Conservation (phyloP, 176 grass and related monocot genomes). For the Avena sativa region DNA sequence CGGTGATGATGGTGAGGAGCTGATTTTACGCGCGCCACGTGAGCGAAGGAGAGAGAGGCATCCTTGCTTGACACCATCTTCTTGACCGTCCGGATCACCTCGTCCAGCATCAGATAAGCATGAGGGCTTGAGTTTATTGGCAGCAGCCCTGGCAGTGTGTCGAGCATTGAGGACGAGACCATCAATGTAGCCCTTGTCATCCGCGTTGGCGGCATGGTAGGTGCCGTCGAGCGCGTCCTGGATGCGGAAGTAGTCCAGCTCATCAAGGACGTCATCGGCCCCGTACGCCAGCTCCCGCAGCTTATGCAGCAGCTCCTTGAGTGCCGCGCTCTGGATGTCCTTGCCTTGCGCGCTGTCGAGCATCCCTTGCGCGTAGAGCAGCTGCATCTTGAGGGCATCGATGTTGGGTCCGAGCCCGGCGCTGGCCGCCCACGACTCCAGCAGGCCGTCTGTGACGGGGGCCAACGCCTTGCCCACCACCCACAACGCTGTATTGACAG, state of each 20-base stretch:
- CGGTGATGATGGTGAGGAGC: background rate
- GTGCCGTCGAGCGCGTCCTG: background rate
- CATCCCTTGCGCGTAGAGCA: background rate
- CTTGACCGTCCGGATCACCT: background rate
- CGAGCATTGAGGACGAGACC: background rate
- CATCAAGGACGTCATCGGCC: background rate
- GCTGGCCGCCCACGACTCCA: background rate
- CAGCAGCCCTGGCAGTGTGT: background rate
- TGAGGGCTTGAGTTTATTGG: background rate
- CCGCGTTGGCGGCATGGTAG: background rate
- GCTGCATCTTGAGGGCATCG: conserved; percentile 4
- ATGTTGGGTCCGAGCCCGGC: background rate
- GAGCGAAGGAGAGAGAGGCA: background rate
- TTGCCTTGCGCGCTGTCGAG: background rate
- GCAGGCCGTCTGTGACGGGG: background rate
- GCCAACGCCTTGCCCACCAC: background rate
- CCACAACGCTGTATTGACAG: background rate
- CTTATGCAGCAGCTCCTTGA: background rate
- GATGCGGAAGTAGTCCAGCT: background rate
- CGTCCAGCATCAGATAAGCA: background rate
- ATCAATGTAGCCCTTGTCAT: background rate
- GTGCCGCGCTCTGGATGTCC: background rate
- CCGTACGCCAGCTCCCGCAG: background rate
- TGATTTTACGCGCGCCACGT: background rate
- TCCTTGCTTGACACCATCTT: background rate